phyloP scores from a whole-genome alignment of 2,329 filamentous ascomycete genomes.

The Fusarium neocosmosporiellum region DNA sequence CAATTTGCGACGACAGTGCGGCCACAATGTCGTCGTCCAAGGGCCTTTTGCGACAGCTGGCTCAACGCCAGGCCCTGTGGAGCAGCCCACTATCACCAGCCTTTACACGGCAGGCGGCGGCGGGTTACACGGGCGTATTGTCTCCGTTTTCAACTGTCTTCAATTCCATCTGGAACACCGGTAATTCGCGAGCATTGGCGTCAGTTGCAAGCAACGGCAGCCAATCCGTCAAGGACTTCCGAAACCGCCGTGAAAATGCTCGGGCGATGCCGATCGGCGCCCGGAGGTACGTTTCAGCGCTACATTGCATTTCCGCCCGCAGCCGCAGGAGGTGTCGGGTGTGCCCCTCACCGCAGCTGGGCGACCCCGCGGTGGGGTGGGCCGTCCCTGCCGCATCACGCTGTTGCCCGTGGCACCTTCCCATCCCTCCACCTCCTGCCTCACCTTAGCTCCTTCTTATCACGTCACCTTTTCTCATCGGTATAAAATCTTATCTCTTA shows the following conservation, averaged over 20 bases:
- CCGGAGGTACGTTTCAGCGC: slow-evolving; percentile 43
- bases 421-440: not conserved
- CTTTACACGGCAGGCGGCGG: slow-evolving; percentile 29
- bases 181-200: slow-evolving; percentile 16
- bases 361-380: slow-evolving; percentile 29
- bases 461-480: slow-evolving; percentile 2
- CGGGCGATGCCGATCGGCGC: slow-evolving; percentile 32
- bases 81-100: slow-evolving; percentile 38
- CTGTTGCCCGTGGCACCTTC: slow-evolving; percentile 24
- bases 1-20: slow-evolving; percentile 39
- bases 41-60: slow-evolving; percentile 45
- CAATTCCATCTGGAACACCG: not conserved
- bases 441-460: slow-evolving; percentile 5
- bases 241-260: slow-evolving; percentile 33
- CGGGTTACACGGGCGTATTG: not conserved
- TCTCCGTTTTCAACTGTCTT: slow-evolving; percentile 8
- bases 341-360: slow-evolving; percentile 24
- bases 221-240: slow-evolving; percentile 15
- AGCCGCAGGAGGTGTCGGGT: not conserved
- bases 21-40: slow-evolving; percentile 42
- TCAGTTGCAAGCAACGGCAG: slow-evolving; percentile 21
- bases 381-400: slow-evolving; percentile 27
- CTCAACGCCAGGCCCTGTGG: slow-evolving; percentile 39
- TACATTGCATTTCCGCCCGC: not conserved
- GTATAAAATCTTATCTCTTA: not conserved